Percentiles rank a stretch among this genome's conserved stretches.
Evolutionary conservation across 2,329 filamentous ascomycete species (phyloP).

Genomic region (Aspergillus tanneri): DNA sequence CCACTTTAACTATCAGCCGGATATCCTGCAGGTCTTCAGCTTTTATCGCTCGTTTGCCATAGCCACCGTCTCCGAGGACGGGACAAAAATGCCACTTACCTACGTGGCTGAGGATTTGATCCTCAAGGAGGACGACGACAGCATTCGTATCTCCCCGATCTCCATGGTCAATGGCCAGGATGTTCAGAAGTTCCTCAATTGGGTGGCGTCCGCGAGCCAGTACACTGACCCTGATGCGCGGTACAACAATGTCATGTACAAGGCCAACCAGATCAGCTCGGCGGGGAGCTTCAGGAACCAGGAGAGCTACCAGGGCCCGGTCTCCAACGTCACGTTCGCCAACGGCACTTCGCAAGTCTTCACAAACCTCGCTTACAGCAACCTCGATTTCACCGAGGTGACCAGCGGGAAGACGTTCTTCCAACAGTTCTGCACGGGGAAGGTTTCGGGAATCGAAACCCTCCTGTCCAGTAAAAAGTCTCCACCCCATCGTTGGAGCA

Average conservation of each 20-base stretch:
- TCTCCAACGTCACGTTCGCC: conserved; percentile 30
- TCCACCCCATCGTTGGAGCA: conserved; percentile 17
- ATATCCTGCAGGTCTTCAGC: conserved; percentile 10
- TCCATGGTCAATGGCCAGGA: conserved; percentile 32
- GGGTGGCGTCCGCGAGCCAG: conserved; percentile 19
- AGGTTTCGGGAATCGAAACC: no score
- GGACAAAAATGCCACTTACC: not conserved
- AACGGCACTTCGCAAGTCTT: conserved; percentile 26
- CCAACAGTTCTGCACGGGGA: conserved; percentile 36
- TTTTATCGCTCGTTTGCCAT: conserved; percentile 7
- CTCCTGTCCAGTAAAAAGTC: not conserved
- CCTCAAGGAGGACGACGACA: conserved; percentile 10
- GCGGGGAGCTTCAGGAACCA: conserved; percentile 1
- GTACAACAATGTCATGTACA: conserved; percentile 34
- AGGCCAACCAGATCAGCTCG: conserved; percentile 1
- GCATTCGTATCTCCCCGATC: conserved; percentile 24
- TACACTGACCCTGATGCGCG: conserved; percentile 33
- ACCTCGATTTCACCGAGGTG: conserved; percentile 33
- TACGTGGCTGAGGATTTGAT: conserved; percentile 18
- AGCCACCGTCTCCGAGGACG: conserved; percentile 10
- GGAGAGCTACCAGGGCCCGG: conserved; percentile 26
- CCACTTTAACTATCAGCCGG: conserved; percentile 9
- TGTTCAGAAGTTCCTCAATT: conserved; percentile 26
- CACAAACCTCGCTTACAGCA: not conserved
- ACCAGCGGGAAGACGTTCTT: conserved; percentile 44